phyloP scores from a whole-genome alignment of 768 basidiomycete genomes.

The Boletus vinaceobasis region DNA sequence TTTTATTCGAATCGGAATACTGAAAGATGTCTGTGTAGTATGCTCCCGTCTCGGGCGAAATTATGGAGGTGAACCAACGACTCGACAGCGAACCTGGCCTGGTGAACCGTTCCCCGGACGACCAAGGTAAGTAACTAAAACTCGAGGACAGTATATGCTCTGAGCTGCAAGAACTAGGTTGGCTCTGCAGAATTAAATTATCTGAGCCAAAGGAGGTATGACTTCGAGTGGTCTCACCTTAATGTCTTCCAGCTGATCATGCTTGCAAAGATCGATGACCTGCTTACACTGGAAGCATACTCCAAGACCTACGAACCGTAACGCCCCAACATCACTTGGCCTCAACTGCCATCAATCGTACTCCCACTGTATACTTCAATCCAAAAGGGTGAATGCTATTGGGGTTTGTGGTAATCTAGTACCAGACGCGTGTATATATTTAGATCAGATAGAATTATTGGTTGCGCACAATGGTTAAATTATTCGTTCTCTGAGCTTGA shows the following conservation, averaged over 20 bases:
- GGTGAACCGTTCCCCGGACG: slow-evolving; percentile 85
- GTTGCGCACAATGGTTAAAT: not conserved
- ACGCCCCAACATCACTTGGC: slow-evolving; percentile 15
- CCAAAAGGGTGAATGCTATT: not conserved
- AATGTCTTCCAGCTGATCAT: not conserved
- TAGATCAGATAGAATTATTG: slow-evolving; percentile 12
- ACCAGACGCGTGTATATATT: slow-evolving; percentile 5
- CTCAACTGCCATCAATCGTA: slow-evolving; percentile 20
- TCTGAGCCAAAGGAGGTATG: slow-evolving; percentile 73
- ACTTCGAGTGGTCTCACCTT: not conserved
- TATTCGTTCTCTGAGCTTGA: not conserved
- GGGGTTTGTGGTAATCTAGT: not conserved
- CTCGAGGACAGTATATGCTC: not conserved
- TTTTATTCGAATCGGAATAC: slow-evolving; percentile 2
- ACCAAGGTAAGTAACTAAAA: slow-evolving; percentile 55
- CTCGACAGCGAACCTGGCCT: slow-evolving; percentile 69
- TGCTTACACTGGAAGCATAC: slow-evolving; percentile 81
- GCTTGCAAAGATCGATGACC: slow-evolving; percentile 52
- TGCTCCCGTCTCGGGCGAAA: slow-evolving; percentile 85
- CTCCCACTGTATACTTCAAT: slow-evolving; percentile 1
- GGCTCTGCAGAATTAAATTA: slow-evolving; percentile 92
- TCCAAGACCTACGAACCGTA: slow-evolving; percentile 49
- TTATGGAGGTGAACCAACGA: slow-evolving; percentile 74
- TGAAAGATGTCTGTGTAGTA: slow-evolving; percentile 48
- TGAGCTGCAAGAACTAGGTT: slow-evolving; percentile 51